A percentile compares a stretch with the other conserved stretches of the same genome.
Evolutionary conservation across 139 green algal species (phyloP).

Genomic region (Coelastrella sp.): DNA sequence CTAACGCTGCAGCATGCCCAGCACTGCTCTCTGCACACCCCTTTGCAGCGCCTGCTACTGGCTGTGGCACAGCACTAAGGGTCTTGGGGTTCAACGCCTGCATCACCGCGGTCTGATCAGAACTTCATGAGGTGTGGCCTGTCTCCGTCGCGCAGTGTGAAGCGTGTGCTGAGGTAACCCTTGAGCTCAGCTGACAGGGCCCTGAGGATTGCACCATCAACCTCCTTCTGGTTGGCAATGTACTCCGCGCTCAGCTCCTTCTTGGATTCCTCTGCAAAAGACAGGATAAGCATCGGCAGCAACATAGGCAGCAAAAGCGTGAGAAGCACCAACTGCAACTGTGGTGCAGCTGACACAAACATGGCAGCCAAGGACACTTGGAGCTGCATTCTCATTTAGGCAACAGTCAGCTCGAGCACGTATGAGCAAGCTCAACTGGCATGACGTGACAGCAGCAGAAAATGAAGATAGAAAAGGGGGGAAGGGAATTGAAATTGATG

Average conservation of each 20-base stretch:
- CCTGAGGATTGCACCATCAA: conserved; percentile 81
- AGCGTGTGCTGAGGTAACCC: conserved; percentile 91
- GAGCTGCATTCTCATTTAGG: too few species aligned
- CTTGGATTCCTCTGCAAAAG: conserved; percentile 56
- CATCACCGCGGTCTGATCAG: conserved; percentile 62
- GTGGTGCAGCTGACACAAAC: too few species aligned
- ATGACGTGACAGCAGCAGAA: too few species aligned
- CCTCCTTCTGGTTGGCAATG: conserved; percentile 92
- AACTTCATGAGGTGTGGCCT: conserved; percentile 99
- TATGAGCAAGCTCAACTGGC: too few species aligned
- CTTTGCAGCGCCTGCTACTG: background rate
- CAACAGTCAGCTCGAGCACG: too few species aligned
- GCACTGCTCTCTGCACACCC: background rate
- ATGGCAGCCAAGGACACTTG: too few species aligned
- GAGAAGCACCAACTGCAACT: too few species aligned
- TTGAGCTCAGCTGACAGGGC: conserved; percentile 83
- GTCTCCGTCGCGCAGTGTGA: conserved; percentile 92
- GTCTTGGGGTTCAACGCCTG: background rate
- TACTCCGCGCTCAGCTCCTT: conserved; percentile 91
- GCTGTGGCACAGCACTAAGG: background rate
- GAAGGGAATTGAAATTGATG: too few species aligned
- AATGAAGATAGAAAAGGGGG: too few species aligned
- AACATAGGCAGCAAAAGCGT: background rate
- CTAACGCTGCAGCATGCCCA: background rate
- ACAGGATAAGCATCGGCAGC: background rate